A percentile compares a stretch with the other conserved stretches of the same genome.
Conservation (phyloP, 2,329 filamentous ascomycete species). For the Exophiala mesophila region DNA sequence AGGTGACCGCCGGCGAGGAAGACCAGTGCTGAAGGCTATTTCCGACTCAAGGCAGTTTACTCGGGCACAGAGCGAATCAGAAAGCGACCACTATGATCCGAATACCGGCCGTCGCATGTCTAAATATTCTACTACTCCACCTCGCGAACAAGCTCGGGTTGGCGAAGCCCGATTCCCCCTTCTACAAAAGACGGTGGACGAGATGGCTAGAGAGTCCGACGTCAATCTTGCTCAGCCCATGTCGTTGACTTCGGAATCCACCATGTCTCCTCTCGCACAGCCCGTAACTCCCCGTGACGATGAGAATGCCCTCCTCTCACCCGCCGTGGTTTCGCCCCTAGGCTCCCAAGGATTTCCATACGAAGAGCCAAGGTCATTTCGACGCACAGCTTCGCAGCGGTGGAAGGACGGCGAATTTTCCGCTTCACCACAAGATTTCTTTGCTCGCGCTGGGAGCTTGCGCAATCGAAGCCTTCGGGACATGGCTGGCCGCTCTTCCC, state of each 20-base stretch:
- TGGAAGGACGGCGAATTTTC: slow-evolving; percentile 32
- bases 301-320: slow-evolving; percentile 15
- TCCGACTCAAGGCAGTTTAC: slow-evolving; percentile 11
- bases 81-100: slow-evolving; percentile 24
- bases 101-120: slow-evolving; percentile 23
- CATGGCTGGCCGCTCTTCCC: slow-evolving; percentile 16
- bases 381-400: slow-evolving; percentile 25
- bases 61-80: slow-evolving; percentile 26
- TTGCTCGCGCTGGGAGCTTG: slow-evolving; percentile 25
- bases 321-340: slow-evolving; percentile 14
- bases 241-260: slow-evolving; percentile 23
- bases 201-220: slow-evolving; percentile 23
- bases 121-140: slow-evolving; percentile 21
- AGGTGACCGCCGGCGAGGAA: slow-evolving; percentile 20
- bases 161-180: slow-evolving; percentile 27
- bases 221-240: slow-evolving; percentile 13
- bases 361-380: slow-evolving; percentile 20
- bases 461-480: slow-evolving; percentile 20
- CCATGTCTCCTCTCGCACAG: slow-evolving; percentile 20
- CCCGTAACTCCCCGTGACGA: slow-evolving; percentile 18
- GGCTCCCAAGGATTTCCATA: slow-evolving; percentile 21
- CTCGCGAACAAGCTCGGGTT: slow-evolving; percentile 23
- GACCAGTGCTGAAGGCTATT: slow-evolving; percentile 19
- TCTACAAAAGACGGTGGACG: slow-evolving; percentile 27
- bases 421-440: slow-evolving; percentile 32